Percentiles rank a stretch among this genome's conserved stretches.
These are phyloP conservation scores for Morella rubra DNA, from an alignment of 306 rosid species.

Conservation along the genomic window DNA sequence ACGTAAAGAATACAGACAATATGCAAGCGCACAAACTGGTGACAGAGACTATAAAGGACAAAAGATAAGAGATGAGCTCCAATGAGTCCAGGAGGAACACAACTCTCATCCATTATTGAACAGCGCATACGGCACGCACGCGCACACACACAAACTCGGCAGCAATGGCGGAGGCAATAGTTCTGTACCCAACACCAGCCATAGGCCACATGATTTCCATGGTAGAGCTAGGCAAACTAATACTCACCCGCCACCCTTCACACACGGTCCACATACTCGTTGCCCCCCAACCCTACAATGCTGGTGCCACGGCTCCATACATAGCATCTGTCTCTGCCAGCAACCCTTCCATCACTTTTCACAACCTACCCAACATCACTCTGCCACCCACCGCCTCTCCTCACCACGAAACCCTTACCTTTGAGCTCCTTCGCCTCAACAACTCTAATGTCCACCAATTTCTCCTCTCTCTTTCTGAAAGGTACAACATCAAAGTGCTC, in stretches of 20 bases:
- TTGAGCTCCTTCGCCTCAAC: conserved; percentile 30
- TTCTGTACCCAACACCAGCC: conserved; percentile 41
- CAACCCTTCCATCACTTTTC: conserved; percentile 35
- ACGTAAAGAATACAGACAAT: no score
- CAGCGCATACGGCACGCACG: no score
- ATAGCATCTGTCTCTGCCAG: conserved; percentile 31
- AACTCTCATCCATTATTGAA: no score
- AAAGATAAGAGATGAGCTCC: no score
- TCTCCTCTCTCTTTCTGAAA: conserved; percentile 14
- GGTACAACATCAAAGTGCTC: conserved; percentile 28
- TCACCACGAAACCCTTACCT: conserved; percentile 26
- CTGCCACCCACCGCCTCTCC: conserved; percentile 18
- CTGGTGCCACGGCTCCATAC: conserved; percentile 27
- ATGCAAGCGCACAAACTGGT: no score
- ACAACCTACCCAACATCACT: conserved; percentile 22
- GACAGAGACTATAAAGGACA: no score
- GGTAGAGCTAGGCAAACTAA: conserved; percentile 41
- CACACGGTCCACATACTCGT: conserved; percentile 4
- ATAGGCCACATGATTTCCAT: conserved; percentile 41
- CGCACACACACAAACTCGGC: not conserved
- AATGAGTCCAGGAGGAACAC: no score
- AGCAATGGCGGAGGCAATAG: conserved; percentile 31
- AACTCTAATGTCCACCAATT: conserved; percentile 21
- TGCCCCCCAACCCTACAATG: not conserved
- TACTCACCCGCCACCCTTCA: conserved; percentile 35